Percentiles rank a stretch among this genome's conserved stretches.
These are phyloP conservation scores for Geranomyces michiganensis DNA, from an alignment of 192 early-diverging fungal species.

Conservation along the genomic window DNA sequence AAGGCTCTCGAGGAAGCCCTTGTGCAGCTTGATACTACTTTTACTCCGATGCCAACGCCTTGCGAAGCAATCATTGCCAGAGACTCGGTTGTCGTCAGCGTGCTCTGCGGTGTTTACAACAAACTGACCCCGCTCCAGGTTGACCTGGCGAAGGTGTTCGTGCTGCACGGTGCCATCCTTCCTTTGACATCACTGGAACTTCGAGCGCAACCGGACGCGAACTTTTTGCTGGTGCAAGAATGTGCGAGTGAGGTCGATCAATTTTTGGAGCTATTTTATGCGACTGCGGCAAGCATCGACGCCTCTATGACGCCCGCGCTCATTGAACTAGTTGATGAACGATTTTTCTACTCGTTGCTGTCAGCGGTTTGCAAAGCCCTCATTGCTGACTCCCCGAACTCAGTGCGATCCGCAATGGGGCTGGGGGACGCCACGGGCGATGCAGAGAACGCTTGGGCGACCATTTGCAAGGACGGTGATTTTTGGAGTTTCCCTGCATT, in stretches of 20 bases:
- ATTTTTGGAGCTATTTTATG: constrained; percentile 3
- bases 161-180: constrained; percentile 12
- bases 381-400: background rate
- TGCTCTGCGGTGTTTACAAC: background rate
- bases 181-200: constrained; percentile 3
- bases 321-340: constrained; percentile 13
- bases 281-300: background rate
- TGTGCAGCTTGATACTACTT: background rate
- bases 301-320: background rate
- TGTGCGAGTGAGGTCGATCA: background rate
- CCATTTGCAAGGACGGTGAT: background rate
- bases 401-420: background rate
- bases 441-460: constrained; percentile 8
- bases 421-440: background rate
- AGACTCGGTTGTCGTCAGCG: background rate
- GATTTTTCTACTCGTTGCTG: constrained; percentile 12
- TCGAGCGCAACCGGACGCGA: constrained; percentile 2
- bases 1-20: background rate
- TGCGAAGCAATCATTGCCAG: background rate
- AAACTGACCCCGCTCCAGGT: background rate
- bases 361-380: background rate
- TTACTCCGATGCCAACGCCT: background rate
- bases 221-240: background rate
- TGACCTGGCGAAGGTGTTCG: constrained; percentile 25
- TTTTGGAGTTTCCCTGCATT: background rate